Percentiles rank a stretch among this genome's conserved stretches.
Evolutionary conservation across 2,329 filamentous ascomycete genomes (phyloP).

Genomic region (Aspergillus puulaauensis): DNA sequence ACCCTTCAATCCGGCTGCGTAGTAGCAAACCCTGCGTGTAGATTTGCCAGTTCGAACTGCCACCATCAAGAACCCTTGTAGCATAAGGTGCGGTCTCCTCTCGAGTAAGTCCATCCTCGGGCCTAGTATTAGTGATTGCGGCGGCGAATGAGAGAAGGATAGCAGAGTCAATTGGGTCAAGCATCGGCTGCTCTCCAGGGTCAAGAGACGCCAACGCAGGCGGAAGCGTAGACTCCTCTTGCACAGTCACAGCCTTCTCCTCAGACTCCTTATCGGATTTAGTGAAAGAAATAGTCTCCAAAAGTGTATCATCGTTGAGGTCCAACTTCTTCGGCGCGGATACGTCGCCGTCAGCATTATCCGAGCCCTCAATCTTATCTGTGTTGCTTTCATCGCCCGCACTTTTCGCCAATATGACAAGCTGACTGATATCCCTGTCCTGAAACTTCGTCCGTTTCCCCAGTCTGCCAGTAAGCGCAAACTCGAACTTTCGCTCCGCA

Average conservation of each 20-base stretch:
- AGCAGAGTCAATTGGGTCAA: constrained; percentile 82
- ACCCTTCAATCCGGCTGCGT: constrained; percentile 84
- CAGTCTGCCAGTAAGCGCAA: constrained; percentile 79
- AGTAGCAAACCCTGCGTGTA: constrained; percentile 93
- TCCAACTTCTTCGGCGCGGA: constrained; percentile 66
- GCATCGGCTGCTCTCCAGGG: constrained; percentile 76
- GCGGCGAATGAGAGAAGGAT: constrained; percentile 78
- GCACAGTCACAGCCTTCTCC: constrained; percentile 36
- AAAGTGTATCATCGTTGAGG: constrained; percentile 87
- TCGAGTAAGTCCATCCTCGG: constrained; percentile 79
- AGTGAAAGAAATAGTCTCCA: constrained; percentile 82
- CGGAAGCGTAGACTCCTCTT: constrained; percentile 56
- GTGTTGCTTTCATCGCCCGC: constrained; percentile 36
- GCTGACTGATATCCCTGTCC: constrained; percentile 65
- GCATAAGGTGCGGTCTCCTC: constrained; percentile 94
- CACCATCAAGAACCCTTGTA: constrained; percentile 79
- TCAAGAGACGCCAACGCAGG: constrained; percentile 62
- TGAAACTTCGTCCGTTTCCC: constrained; percentile 61
- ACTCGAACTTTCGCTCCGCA: constrained; percentile 68
- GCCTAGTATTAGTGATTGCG: constrained; percentile 85
- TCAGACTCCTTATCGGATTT: constrained; percentile 49
- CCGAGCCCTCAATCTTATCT: constrained; percentile 13
- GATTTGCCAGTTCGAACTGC: constrained; percentile 94
- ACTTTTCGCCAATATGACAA: constrained; percentile 87
- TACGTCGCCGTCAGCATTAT: constrained; percentile 31